These are phyloP conservation scores for Calendula officinalis DNA, from an alignment of 129 eudicot genomes.

Conservation along the genomic window DNA sequence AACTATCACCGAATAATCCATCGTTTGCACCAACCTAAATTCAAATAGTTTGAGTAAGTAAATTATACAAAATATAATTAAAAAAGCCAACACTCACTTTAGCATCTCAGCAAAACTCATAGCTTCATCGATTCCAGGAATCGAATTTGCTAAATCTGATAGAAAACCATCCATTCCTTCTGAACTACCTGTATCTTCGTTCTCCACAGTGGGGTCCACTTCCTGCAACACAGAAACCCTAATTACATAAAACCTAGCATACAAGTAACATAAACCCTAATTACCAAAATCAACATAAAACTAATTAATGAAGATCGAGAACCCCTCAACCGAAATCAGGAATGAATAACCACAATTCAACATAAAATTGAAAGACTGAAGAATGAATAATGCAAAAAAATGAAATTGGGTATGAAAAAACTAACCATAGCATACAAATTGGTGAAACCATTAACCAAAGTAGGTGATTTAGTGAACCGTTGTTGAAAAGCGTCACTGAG, in stretches of 20 bases:
- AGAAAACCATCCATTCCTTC: constrained; percentile 79
- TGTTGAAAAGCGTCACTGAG: constrained; percentile 98
- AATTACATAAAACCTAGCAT: no score
- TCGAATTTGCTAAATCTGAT: constrained; percentile 88
- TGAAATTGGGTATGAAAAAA: not conserved
- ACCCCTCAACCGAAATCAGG: constrained; percentile 3
- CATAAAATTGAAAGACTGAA: not conserved
- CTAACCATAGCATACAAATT: constrained; percentile 93
- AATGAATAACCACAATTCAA: constrained; percentile 1
- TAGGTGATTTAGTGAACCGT: constrained; percentile 75
- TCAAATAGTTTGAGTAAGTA: no score
- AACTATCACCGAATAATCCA: constrained; percentile 93
- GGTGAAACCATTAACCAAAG: constrained; percentile 86
- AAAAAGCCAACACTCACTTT: constrained; percentile 50
- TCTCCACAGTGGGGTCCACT: constrained; percentile 94
- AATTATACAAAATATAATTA: no score
- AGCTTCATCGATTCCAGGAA: constrained; percentile 98
- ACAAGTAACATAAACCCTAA: not conserved
- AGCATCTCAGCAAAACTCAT: constrained; percentile 99
- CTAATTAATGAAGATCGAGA: not conserved
- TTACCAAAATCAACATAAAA: constrained; percentile 7
- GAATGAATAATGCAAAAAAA: no score
- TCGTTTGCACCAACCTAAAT: constrained; percentile 78
- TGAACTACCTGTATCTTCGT: constrained; percentile 50
- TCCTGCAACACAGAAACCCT: constrained; percentile 63